phyloP scores from a whole-genome alignment of 2,329 filamentous ascomycete species.

The Fusarium armeniacum region DNA sequence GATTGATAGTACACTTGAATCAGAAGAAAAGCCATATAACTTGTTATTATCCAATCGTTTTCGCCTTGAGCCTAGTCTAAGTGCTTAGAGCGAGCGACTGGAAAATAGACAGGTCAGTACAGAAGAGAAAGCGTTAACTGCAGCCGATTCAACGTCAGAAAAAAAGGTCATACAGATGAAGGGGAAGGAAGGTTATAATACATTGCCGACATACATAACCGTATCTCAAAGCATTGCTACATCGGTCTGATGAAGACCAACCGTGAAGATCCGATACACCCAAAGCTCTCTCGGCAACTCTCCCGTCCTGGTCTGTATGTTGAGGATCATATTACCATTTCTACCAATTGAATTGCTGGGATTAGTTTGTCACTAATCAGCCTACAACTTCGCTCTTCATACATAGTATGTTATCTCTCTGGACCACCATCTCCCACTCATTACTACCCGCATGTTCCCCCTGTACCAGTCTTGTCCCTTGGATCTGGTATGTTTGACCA shows the following conservation, averaged over 20 bases:
- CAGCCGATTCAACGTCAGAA: too few relatives aligned
- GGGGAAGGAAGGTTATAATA: too few relatives aligned
- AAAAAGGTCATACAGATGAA: too few relatives aligned
- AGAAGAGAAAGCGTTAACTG: too few relatives aligned
- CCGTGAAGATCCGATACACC: background rate
- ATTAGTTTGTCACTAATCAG: background rate
- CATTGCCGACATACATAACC: too few relatives aligned
- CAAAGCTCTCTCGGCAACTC: background rate
- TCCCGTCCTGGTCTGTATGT: background rate
- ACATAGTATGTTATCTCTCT: background rate
- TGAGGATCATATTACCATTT: background rate
- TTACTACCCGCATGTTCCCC: background rate
- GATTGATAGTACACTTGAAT: too few relatives aligned
- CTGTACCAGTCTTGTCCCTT: background rate
- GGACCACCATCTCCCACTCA: background rate
- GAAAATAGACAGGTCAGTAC: too few relatives aligned
- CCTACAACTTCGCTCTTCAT: background rate
- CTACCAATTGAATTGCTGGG: background rate
- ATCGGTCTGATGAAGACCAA: background rate
- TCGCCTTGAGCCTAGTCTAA: too few relatives aligned
- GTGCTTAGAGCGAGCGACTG: too few relatives aligned
- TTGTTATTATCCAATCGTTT: too few relatives aligned
- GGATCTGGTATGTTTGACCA: background rate
- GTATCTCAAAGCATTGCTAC: background rate
- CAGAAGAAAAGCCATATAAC: too few relatives aligned